Evolutionary conservation across 208 protist species (phyloP).

Genomic region (Phytomonas francai): DNA sequence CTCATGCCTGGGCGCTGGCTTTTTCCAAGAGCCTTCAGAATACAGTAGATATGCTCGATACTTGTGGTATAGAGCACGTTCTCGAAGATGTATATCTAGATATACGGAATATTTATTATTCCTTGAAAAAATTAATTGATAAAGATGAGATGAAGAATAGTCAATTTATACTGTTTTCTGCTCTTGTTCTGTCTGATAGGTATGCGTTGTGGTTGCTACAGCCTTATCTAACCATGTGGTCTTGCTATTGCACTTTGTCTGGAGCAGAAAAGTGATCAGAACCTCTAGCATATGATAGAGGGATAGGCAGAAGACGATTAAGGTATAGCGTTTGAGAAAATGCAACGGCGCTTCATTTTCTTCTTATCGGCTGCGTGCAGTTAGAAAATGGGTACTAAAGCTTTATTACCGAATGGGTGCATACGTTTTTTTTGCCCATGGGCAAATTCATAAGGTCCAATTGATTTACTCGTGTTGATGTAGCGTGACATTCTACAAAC

Average conservation of each 20-base stretch:
- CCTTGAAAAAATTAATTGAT: not conserved
- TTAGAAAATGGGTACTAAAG: not conserved
- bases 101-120: not conserved
- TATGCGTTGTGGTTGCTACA: constrained; percentile 19
- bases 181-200: constrained; percentile 8
- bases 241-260: not conserved
- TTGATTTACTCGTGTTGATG: not conserved
- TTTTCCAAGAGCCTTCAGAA: not conserved
- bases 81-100: not conserved
- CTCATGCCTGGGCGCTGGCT: not conserved
- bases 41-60: not conserved
- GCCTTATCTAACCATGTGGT: constrained; percentile 19
- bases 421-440: not conserved
- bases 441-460: not conserved
- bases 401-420: not conserved
- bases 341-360: not conserved
- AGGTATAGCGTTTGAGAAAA: not conserved
- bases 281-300: not conserved
- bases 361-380: not conserved
- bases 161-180: not conserved
- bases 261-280: not conserved
- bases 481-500: not conserved
- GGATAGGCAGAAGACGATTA: not conserved
- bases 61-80: not conserved
- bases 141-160: constrained; percentile 10